phyloP scores from a whole-genome alignment of 2,329 filamentous ascomycete genomes.

The Colletotrichum higginsianum region DNA sequence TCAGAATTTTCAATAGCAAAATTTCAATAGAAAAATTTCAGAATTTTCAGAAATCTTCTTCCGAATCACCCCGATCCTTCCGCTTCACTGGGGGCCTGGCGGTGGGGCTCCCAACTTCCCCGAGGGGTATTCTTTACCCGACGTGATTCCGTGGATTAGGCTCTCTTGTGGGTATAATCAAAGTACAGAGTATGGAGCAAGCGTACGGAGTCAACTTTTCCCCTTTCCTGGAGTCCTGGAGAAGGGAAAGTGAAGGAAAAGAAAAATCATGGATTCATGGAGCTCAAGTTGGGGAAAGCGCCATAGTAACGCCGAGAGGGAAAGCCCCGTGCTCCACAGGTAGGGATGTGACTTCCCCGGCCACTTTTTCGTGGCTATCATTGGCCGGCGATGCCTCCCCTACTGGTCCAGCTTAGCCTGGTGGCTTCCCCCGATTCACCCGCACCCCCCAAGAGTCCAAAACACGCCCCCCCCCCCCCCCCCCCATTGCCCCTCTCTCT shows the following conservation, averaged over 20 bases:
- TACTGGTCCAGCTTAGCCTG: background rate
- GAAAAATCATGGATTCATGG: constrained; percentile 16
- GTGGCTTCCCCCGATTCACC: constrained; percentile 11
- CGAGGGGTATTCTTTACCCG: constrained; percentile 22
- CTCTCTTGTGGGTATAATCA: constrained; percentile 5
- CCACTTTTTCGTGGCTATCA: constrained; percentile 11
- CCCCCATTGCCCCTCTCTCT: background rate
- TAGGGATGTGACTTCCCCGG: constrained; percentile 5
- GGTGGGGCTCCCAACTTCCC: constrained; percentile 26
- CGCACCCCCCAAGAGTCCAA: background rate
- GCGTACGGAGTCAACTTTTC: background rate
- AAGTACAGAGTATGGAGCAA: background rate
- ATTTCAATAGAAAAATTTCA: background rate
- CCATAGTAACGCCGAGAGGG: constrained; percentile 41
- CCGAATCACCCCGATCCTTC: constrained; percentile 17
- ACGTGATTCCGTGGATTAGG: constrained; percentile 18
- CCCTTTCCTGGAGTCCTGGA: background rate
- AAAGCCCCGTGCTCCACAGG: background rate
- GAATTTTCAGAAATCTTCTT: background rate
- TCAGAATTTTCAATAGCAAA: constrained; percentile 18
- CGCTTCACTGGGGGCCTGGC: constrained; percentile 5
- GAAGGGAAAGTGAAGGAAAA: background rate
- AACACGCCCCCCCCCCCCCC: background rate
- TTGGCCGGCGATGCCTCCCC: constrained; percentile 29
- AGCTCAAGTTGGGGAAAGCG: constrained; percentile 39